Percentiles rank a stretch among this genome's conserved stretches.
phyloP scores from a whole-genome alignment of 305 asterid genomes.

The Solanum hybrid region DNA sequence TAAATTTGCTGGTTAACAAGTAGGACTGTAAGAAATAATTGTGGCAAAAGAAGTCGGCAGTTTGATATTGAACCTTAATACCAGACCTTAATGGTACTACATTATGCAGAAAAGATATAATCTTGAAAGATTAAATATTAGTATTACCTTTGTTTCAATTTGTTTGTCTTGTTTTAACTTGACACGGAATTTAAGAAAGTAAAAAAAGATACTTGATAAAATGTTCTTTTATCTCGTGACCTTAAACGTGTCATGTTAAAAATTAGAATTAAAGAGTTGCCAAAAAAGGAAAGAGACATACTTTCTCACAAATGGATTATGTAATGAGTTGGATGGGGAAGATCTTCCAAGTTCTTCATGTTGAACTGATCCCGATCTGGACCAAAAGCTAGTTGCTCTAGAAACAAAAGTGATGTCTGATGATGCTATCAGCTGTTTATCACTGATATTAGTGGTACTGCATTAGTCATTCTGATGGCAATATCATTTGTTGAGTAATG shows the following conservation, averaged over 20 bases:
- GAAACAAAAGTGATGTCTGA: background rate
- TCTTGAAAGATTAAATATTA: background rate
- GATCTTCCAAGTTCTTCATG: background rate
- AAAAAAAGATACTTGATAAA: background rate
- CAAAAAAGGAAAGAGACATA: background rate
- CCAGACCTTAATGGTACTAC: background rate
- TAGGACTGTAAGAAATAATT: background rate
- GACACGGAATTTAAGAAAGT: background rate
- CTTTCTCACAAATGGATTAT: background rate
- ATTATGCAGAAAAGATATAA: background rate
- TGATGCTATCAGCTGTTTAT: background rate
- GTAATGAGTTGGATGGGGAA: background rate
- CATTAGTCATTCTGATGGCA: background rate
- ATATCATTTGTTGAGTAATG: background rate
- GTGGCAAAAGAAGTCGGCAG: background rate
- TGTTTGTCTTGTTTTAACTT: background rate
- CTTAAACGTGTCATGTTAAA: background rate
- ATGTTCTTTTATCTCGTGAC: accelerated
- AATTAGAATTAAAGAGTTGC: background rate
- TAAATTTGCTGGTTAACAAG: background rate
- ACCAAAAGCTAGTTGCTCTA: background rate
- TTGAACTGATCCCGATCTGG: background rate
- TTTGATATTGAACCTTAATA: background rate
- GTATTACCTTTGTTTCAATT: background rate
- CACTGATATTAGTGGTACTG: background rate